A percentile compares a stretch with the other conserved stretches of the same genome.
phyloP scores from a whole-genome alignment of 257 asterid genomes.

The Datura wrightii region DNA sequence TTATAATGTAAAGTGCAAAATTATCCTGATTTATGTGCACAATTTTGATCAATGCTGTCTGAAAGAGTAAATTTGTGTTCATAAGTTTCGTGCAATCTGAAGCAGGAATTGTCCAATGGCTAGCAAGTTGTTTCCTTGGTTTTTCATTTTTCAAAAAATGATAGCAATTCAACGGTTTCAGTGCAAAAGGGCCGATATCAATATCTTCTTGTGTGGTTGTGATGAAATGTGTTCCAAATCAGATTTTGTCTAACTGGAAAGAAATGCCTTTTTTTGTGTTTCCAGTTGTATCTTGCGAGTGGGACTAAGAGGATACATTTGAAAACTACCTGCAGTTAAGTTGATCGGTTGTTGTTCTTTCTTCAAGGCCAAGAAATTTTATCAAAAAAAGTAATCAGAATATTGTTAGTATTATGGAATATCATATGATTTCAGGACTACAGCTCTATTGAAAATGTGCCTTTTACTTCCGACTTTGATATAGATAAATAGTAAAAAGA shows the following conservation, averaged over 20 bases:
- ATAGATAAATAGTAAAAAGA: not conserved
- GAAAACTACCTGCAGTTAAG: constrained; percentile 5
- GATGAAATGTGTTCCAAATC: not conserved
- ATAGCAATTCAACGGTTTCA: not conserved
- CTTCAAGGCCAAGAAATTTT: not conserved
- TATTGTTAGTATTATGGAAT: not conserved
- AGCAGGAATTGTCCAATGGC: not conserved
- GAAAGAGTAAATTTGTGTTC: not conserved
- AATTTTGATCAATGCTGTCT: constrained; percentile 21
- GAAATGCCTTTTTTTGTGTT: not conserved
- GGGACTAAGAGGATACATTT: not conserved
- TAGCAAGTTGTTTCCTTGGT: not conserved
- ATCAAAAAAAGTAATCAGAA: not conserved
- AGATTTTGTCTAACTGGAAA: not conserved
- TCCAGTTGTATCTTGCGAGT: not conserved
- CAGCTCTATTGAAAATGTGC: constrained; percentile 3
- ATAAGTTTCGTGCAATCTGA: not conserved
- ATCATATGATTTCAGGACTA: not conserved
- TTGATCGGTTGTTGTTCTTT: not conserved
- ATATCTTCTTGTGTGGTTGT: not conserved
- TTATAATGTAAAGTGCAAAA: not conserved
- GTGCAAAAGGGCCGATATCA: not conserved
- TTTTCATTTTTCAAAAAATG: not conserved
- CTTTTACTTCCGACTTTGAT: not conserved
- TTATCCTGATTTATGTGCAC: constrained; percentile 13